These are phyloP conservation scores for Yamadazyma ubonensis DNA, from an alignment of 805 yeast genomes.

Conservation along the genomic window DNA sequence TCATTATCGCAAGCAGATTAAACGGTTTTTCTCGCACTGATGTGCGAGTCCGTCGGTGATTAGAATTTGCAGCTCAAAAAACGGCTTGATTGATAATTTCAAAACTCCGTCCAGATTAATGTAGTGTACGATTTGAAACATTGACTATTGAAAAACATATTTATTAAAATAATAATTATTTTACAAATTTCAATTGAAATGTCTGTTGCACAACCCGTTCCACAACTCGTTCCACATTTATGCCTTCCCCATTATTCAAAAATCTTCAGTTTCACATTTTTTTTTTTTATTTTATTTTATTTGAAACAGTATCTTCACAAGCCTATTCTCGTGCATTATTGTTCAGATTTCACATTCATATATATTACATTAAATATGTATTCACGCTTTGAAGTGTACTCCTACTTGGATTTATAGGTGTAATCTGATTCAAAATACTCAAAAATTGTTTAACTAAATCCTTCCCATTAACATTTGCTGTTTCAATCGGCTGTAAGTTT, in stretches of 20 bases:
- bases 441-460: constrained; percentile 56
- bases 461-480: constrained; percentile 34
- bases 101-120: background rate
- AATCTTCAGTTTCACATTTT: background rate
- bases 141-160: background rate
- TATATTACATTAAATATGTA: constrained; percentile 12
- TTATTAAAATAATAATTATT: background rate
- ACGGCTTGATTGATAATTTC: background rate
- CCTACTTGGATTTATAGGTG: constrained; percentile 72
- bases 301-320: background rate
- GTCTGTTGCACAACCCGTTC: no score
- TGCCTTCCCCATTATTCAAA: background rate
- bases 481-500: constrained; percentile 39
- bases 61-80: background rate
- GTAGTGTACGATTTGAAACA: background rate
- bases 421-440: constrained; percentile 43
- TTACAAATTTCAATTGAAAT: background rate
- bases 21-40: no score
- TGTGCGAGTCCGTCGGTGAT: no score
- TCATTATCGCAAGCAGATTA: background rate
- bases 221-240: no score
- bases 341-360: constrained; percentile 1
- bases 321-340: no score
- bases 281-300: background rate
- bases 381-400: constrained; percentile 75